These are phyloP conservation scores for Umbelopsis ramanniana DNA, from an alignment of 192 early-diverging fungal genomes.

Conservation along the genomic window DNA sequence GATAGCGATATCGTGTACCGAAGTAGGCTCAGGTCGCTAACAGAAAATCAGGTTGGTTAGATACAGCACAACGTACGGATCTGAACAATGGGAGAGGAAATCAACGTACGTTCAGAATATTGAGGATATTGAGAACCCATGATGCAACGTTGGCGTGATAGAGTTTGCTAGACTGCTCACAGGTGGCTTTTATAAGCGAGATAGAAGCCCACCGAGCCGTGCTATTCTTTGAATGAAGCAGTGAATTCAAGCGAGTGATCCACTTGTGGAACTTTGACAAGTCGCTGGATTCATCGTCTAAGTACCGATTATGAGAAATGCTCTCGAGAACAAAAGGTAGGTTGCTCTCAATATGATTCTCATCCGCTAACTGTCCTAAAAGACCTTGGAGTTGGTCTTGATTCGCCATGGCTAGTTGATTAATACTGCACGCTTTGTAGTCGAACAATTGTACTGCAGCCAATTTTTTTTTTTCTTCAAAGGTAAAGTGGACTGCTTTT, in stretches of 20 bases:
- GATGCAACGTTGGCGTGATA: slow-evolving; percentile 44
- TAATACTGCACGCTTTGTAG: not conserved
- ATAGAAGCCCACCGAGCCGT: slow-evolving; percentile 56
- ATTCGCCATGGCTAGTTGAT: not conserved
- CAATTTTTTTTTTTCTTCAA: slow-evolving; percentile 12
- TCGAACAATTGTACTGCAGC: not conserved
- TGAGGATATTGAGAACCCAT: slow-evolving; percentile 38
- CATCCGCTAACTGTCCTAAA: slow-evolving; percentile 42
- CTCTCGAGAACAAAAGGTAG: slow-evolving; percentile 57
- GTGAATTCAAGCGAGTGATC: slow-evolving; percentile 54
- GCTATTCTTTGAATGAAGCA: slow-evolving; percentile 56
- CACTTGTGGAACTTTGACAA: slow-evolving; percentile 48
- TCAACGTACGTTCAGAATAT: slow-evolving; percentile 35
- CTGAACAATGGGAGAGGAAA: not conserved
- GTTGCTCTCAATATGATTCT: slow-evolving; percentile 39
- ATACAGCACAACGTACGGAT: not conserved
- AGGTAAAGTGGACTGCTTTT: slow-evolving; percentile 1
- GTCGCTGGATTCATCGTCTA: slow-evolving; percentile 29
- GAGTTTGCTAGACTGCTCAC: slow-evolving; percentile 47
- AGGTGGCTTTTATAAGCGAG: slow-evolving; percentile 50
- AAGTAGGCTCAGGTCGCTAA: slow-evolving; percentile 52
- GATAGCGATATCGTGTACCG: slow-evolving; percentile 47
- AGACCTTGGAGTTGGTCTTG: slow-evolving; percentile 14
- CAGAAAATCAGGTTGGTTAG: not conserved
- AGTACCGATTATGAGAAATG: slow-evolving; percentile 42